Percentiles rank a stretch among this genome's conserved stretches.
These are phyloP conservation scores for Fraxinus albicans DNA, from an alignment of 305 asterid genomes.

Conservation along the genomic window DNA sequence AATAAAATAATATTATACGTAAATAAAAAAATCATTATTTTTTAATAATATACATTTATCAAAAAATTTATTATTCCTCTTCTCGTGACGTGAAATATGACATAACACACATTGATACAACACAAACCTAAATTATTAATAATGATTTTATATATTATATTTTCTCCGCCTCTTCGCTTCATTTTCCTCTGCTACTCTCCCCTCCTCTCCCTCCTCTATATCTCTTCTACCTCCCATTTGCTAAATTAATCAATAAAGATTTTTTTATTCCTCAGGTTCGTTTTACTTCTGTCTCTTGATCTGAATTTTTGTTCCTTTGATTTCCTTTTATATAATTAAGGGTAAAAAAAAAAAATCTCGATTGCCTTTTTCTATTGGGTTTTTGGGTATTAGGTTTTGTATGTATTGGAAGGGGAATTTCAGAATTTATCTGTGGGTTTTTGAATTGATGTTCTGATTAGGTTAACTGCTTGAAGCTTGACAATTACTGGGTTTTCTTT, in stretches of 20 bases:
- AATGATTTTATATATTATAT: not conserved
- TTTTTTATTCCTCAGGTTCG: not conserved
- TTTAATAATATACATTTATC: too few species aligned
- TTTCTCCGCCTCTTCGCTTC: conserved; percentile 28
- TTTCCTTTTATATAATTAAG: not conserved
- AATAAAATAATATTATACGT: too few species aligned
- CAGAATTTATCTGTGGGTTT: not conserved
- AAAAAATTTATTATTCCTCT: too few species aligned
- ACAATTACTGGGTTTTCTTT: not conserved
- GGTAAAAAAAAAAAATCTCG: not conserved
- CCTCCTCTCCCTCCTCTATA: conserved; percentile 45
- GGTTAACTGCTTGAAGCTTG: conserved; percentile 1
- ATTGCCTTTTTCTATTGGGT: not conserved
- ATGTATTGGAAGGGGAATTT: not conserved
- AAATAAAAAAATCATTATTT: too few species aligned
- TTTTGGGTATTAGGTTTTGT: conserved; percentile 9
- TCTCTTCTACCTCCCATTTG: conserved; percentile 6
- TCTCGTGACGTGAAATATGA: too few species aligned
- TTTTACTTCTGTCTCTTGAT: not conserved
- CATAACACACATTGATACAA: not conserved
- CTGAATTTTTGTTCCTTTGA: not conserved
- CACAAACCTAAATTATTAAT: not conserved
- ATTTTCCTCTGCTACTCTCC: conserved; percentile 16
- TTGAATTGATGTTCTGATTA: not conserved
- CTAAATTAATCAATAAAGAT: not conserved